These are phyloP conservation scores for Chaetoceros muelleri DNA, from an alignment of 108 stramenopile species.

Conservation along the genomic window DNA sequence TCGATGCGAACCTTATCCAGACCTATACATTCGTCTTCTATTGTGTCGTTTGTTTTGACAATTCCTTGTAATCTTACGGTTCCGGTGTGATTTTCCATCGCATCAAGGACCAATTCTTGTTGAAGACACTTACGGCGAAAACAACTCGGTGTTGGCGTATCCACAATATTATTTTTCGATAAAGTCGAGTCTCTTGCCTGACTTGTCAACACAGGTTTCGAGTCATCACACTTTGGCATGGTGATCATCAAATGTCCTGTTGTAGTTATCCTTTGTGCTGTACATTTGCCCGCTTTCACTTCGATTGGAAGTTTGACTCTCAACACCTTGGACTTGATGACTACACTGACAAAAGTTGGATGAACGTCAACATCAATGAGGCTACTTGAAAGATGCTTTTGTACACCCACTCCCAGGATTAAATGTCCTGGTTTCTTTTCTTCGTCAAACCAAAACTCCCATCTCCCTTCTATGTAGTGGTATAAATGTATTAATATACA, in stretches of 20 bases:
- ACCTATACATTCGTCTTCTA: conserved; percentile 13
- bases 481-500: conserved; percentile 51
- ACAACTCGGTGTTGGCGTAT: conserved; percentile 4
- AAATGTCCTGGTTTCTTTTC: conserved; percentile 15
- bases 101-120: neutral
- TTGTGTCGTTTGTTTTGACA: conserved; percentile 15
- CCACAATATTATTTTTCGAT: neutral
- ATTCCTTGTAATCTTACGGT: conserved; percentile 7
- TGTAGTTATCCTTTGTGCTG: conserved; percentile 50
- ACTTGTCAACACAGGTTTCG: conserved; percentile 22
- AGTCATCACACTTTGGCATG: conserved; percentile 58
- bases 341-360: conserved; percentile 63
- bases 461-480: conserved; percentile 19
- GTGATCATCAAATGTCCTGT: conserved; percentile 67
- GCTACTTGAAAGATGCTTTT: conserved; percentile 56
- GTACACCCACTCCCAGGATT: conserved; percentile 40
- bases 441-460: conserved; percentile 1
- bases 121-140: conserved; percentile 1
- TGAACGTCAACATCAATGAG: conserved; percentile 84
- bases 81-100: neutral
- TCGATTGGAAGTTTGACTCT: conserved; percentile 57
- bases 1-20: too few species aligned
- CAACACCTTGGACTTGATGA: conserved; percentile 73
- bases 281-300: conserved; percentile 31
- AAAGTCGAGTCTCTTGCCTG: too few species aligned